Percentiles rank a stretch among this genome's conserved stretches.
Evolutionary conservation across 768 basidiomycete genomes (phyloP).

Genomic region (Naganishia vaughanmartiniae): DNA sequence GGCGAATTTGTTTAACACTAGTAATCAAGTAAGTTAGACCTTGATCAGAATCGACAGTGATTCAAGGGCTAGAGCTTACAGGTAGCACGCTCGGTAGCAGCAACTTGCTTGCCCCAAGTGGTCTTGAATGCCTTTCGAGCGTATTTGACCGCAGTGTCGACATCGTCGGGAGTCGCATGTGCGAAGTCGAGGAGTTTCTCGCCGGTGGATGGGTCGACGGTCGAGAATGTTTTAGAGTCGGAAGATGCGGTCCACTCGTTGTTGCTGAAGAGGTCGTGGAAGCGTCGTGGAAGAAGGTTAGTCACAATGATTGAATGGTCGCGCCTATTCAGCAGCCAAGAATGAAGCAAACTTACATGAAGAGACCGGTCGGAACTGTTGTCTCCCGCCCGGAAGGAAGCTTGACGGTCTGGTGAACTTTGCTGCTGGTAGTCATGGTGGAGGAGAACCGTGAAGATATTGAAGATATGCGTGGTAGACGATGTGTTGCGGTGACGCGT

Average conservation of each 20-base stretch:
- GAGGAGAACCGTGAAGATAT: not conserved
- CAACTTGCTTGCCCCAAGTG: slow-evolving; percentile 52
- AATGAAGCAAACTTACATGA: slow-evolving; percentile 54
- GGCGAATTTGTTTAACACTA: slow-evolving; percentile 69
- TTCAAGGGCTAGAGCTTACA: slow-evolving; percentile 33
- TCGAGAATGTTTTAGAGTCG: slow-evolving; percentile 45
- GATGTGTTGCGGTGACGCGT: not conserved
- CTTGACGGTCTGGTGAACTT: slow-evolving; percentile 20
- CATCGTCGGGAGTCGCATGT: slow-evolving; percentile 66
- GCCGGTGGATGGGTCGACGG: slow-evolving; percentile 60
- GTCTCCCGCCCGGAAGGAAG: slow-evolving; percentile 25
- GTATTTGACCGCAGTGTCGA: slow-evolving; percentile 67
- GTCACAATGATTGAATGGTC: slow-evolving; percentile 62
- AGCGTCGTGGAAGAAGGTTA: slow-evolving; percentile 30
- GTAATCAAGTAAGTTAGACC: not conserved
- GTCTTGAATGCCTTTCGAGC: slow-evolving; percentile 53
- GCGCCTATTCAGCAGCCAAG: not conserved
- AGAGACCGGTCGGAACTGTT: slow-evolving; percentile 63
- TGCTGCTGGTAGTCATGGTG: slow-evolving; percentile 24
- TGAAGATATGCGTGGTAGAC: not conserved
- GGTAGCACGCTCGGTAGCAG: slow-evolving; percentile 42
- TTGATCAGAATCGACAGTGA: slow-evolving; percentile 48
- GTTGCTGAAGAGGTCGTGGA: not conserved
- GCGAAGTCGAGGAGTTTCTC: slow-evolving; percentile 56
- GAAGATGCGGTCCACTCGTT: slow-evolving; percentile 27